These are phyloP conservation scores for Camellia granthamiana DNA, from an alignment of 148 eudicot genomes.

Conservation along the genomic window DNA sequence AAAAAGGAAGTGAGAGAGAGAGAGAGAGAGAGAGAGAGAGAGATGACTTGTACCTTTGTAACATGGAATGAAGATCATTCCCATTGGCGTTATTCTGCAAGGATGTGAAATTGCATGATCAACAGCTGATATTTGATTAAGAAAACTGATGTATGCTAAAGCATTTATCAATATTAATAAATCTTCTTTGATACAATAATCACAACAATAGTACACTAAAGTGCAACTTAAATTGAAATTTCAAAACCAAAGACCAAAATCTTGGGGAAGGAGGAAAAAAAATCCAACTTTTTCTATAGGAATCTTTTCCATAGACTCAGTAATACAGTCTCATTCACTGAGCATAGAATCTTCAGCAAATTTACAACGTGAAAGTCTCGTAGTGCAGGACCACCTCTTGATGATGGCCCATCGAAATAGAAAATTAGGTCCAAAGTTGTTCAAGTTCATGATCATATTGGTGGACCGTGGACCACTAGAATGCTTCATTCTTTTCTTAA, in stretches of 20 bases:
- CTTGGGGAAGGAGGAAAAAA: background rate
- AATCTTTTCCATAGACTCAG: background rate
- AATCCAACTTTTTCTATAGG: background rate
- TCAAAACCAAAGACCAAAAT: background rate
- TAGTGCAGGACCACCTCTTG: background rate
- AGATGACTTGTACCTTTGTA: constrained; percentile 58
- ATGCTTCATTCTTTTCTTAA: background rate
- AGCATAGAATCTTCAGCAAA: background rate
- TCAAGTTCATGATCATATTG: background rate
- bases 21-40: background rate
- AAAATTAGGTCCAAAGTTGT: background rate
- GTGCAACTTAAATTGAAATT: background rate
- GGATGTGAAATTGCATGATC: constrained; percentile 10
- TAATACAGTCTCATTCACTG: background rate
- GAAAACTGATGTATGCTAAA: background rate
- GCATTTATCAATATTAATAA: background rate
- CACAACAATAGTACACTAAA: background rate
- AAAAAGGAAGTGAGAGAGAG: background rate
- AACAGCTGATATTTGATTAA: constrained; percentile 2
- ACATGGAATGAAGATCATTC: constrained; percentile 97
- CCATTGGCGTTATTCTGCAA: constrained; percentile 94
- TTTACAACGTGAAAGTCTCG: no score
- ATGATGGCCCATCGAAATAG: background rate
- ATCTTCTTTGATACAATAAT: background rate
- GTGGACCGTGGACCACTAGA: background rate